A percentile compares a stretch with the other conserved stretches of the same genome.
These are phyloP conservation scores for Arthrobotrys conoides DNA, from an alignment of 2,329 filamentous ascomycete genomes.

Conservation along the genomic window DNA sequence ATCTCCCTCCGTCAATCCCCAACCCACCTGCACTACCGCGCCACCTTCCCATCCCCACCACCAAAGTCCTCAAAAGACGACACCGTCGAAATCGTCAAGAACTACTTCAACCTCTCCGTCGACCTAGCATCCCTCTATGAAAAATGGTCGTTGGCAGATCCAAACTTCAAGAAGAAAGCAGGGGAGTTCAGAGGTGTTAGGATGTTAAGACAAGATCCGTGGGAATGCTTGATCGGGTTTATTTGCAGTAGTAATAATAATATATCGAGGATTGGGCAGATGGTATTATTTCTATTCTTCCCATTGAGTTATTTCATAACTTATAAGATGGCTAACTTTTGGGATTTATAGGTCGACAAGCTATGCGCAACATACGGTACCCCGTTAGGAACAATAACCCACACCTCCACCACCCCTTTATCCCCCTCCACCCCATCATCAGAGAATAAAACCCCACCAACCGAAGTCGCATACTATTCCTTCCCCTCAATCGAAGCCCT, in stretches of 20 bases:
- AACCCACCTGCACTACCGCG: slow-evolving; percentile 82
- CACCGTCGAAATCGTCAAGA: slow-evolving; percentile 79
- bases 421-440: slow-evolving; percentile 16
- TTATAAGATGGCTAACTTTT: slow-evolving; percentile 7
- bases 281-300: slow-evolving; percentile 73
- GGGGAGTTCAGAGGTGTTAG: slow-evolving; percentile 90
- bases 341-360: slow-evolving; percentile 77
- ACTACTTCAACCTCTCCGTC: slow-evolving; percentile 89
- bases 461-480: slow-evolving; percentile 82
- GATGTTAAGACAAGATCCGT: slow-evolving; percentile 93
- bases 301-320: background rate
- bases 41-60: slow-evolving; percentile 71
- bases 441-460: slow-evolving; percentile 64
- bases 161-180: slow-evolving; percentile 90
- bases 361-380: slow-evolving; percentile 88
- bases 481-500: slow-evolving; percentile 84
- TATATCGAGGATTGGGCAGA: slow-evolving; percentile 92
- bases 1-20: slow-evolving; percentile 87
- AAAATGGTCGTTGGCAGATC: slow-evolving; percentile 86
- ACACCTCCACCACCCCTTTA: slow-evolving; percentile 15
- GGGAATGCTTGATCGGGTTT: slow-evolving; percentile 93
- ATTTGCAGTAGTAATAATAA: slow-evolving; percentile 99
- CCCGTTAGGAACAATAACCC: slow-evolving; percentile 58
- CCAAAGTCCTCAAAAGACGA: slow-evolving; percentile 74
- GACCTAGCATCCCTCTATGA: slow-evolving; percentile 82